phyloP scores from a whole-genome alignment of 768 basidiomycete genomes.

The Phaeotremella fagi region DNA sequence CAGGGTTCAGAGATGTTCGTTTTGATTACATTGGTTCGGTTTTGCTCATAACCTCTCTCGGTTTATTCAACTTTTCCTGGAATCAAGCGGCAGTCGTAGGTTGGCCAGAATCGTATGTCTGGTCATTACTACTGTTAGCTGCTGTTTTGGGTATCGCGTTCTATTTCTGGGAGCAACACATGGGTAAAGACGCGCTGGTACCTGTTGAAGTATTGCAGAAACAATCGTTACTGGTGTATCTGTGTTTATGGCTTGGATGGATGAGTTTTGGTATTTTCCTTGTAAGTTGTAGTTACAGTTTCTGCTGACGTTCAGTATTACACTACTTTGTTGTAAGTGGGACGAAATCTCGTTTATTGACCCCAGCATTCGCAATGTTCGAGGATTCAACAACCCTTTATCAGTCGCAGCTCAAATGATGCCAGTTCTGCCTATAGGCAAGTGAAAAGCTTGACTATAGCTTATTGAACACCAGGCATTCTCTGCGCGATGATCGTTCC shows the following conservation, averaged over 20 bases:
- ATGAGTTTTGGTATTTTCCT: slow-evolving; percentile 21
- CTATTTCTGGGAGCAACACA: slow-evolving; percentile 22
- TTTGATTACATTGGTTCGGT: slow-evolving; percentile 27
- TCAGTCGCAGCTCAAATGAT: slow-evolving; percentile 17
- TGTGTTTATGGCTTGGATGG: slow-evolving; percentile 17
- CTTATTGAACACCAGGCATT: slow-evolving; percentile 7
- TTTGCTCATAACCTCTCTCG: slow-evolving; percentile 23
- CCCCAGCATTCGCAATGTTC: not conserved
- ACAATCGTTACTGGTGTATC: slow-evolving; percentile 16
- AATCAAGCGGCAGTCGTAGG: slow-evolving; percentile 31
- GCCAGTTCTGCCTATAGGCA: slow-evolving; percentile 16
- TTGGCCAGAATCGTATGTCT: slow-evolving; percentile 28
- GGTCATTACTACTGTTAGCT: slow-evolving; percentile 23
- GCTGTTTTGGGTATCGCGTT: slow-evolving; percentile 6
- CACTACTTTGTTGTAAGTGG: slow-evolving; percentile 19
- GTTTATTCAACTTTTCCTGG: slow-evolving; percentile 37
- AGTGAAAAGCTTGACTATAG: not conserved
- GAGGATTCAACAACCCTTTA: slow-evolving; percentile 10
- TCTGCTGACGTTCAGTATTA: slow-evolving; percentile 8
- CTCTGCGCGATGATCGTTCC: slow-evolving; percentile 21
- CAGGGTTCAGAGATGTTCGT: not conserved
- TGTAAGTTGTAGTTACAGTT: not conserved
- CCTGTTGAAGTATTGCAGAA: slow-evolving; percentile 20
- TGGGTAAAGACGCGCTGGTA: slow-evolving; percentile 22
- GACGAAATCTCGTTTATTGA: not conserved